Base-by-base conservation (phyloP, 2,329 filamentous ascomycete genomes). In the Fusarium oxysporum region DNA sequence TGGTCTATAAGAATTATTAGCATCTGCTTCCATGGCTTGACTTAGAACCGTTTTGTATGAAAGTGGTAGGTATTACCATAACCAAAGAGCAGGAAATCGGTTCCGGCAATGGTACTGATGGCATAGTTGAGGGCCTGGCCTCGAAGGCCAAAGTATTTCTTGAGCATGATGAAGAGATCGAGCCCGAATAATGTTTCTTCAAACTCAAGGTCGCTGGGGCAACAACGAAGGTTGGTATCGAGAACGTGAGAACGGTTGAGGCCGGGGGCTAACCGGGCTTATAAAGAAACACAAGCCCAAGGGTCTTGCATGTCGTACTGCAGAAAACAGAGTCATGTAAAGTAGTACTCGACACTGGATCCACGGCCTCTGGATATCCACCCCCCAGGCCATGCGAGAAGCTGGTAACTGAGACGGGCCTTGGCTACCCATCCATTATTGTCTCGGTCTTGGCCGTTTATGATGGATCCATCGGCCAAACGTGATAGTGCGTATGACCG, bases 81-180 rank as follows among this genome's bases (percentile, higher is more conserved):
- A 68, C 87, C 86, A 72, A 88, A 88, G 30, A 88, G 90, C 71
- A 93, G 83, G 79, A 93, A 93, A 81, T 93, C 92, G 55, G 91
- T 88, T 77, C 92, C 92, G 65, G 92, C 92, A 76, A 94, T 88
- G n/a, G 90, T 82, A 70, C 90, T 90, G 74, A 94, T 89, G 60
- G 91, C 91, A 80, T 89, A 86, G 83, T 92, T 93, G 72, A 94
- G 89, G 80, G 82, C 81, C 38, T 87, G 83, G 83, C 92, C 92
- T 62, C 86, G 86, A 69, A 93, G 86, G 80, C 92, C 92, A 75
- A 92, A 89, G 77, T 87, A 93, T 65, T 80, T 83, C 74, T 78
- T 81, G 62, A 71, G 74, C 78, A 81, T 80, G 75, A 54, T 77
- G 66, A 65, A 51, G 33, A 23, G 13, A 43, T 32, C 19, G 17